Evolutionary conservation across 352 stramenopile species (phyloP).

Genomic region (Pythium dissotocum): DNA sequence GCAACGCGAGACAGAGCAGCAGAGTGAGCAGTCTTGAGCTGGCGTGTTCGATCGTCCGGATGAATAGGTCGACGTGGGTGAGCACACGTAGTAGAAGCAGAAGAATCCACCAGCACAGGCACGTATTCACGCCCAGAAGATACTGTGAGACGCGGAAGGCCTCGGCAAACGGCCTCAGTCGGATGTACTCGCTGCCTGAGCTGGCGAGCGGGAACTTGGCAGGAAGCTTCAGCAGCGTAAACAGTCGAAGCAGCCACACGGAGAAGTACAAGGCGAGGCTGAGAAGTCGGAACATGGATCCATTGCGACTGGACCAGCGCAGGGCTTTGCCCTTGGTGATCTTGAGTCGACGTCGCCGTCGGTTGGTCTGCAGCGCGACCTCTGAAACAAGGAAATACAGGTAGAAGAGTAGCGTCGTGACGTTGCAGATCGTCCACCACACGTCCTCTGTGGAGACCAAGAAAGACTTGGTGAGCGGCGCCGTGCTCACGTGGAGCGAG

Average conservation of each 20-base stretch:
- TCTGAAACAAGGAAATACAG: constrained; percentile 48
- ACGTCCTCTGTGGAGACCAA: constrained; percentile 34
- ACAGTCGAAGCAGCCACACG: constrained; percentile 46
- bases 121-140: constrained; percentile 39
- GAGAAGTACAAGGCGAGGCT: constrained; percentile 40
- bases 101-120: constrained; percentile 45
- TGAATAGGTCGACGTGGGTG: constrained; percentile 41
- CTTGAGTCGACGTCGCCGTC: constrained; percentile 23
- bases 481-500: constrained; percentile 27
- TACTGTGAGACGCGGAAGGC: constrained; percentile 40
- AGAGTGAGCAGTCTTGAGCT: constrained; percentile 37
- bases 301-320: constrained; percentile 35
- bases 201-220: constrained; percentile 30
- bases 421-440: constrained; percentile 31
- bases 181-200: constrained; percentile 30
- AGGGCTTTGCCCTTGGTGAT: constrained; percentile 15
- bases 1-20: constrained; percentile 31
- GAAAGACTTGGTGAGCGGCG: constrained; percentile 46
- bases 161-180: constrained; percentile 40
- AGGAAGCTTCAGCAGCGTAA: constrained; percentile 43
- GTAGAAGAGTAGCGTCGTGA: constrained; percentile 44
- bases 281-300: constrained; percentile 31
- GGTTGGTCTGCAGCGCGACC: constrained; percentile 32
- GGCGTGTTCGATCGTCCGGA: constrained; percentile 37
- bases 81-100: constrained; percentile 44